Conservation (phyloP, 2,329 filamentous ascomycete genomes). For the Colletotrichum sp. region DNA sequence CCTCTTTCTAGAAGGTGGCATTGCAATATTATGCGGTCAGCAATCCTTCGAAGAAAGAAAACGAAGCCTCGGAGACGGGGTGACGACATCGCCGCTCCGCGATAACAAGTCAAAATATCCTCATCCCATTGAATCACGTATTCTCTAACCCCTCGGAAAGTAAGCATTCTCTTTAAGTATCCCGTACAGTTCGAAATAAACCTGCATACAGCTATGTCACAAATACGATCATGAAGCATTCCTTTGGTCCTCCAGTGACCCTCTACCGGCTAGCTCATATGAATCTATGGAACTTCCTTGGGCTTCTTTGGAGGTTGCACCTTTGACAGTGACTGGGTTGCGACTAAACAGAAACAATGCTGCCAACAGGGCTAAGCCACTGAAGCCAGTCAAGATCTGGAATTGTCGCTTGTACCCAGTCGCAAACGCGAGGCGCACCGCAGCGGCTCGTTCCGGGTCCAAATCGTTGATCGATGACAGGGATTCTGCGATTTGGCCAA, state of each 20-base stretch:
- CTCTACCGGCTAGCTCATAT: not conserved
- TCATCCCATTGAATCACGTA: not conserved
- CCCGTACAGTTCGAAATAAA: not conserved
- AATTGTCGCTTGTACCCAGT: not conserved
- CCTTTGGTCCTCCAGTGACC: not conserved
- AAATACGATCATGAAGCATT: not conserved
- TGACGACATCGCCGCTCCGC: not conserved
- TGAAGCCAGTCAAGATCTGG: not conserved
- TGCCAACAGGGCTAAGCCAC: not conserved
- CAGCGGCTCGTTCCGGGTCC: not conserved
- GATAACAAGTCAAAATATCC: not conserved
- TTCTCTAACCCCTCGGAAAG: not conserved
- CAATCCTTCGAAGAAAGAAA: not conserved
- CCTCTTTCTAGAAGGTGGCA: conserved; percentile 5
- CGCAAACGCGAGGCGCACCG: not conserved
- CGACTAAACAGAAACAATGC: not conserved
- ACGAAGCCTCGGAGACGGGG: not conserved
- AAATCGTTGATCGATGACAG: not conserved
- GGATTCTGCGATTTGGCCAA: not conserved
- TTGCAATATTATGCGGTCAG: not conserved
- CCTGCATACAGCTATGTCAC: not conserved
- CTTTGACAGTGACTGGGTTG: not conserved
- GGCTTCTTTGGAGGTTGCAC: not conserved
- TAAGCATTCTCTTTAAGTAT: not conserved
- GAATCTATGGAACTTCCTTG: not conserved